Evolutionary conservation across 169 alveolate genomes (phyloP), one percentile per base, ranked within the genome.

Genomic region (Babesia bovis): DNA sequence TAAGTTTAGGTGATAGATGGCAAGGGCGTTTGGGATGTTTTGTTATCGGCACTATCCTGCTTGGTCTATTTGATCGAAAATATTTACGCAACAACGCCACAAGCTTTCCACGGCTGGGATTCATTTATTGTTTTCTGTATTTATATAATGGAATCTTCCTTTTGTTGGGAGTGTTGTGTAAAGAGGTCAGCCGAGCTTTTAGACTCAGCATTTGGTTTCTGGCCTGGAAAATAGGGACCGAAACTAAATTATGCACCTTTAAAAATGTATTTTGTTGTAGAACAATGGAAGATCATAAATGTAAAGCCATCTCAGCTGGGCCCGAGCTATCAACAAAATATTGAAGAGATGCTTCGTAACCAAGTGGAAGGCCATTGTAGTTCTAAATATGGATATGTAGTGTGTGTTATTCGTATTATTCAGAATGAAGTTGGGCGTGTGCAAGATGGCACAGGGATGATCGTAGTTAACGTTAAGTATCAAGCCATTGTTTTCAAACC

Each of bases 401-500:
- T 93, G 19, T 93, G 97, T 66, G 97, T 93, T 9, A 90, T 93
- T 44, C 91, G 95, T 21, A 90, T 93, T n/a, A 84, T 93, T 28
- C 94, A 91, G 49, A 78, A 85, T 56, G 94, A 93, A 35, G 91
- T 94, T 26, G 97, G 97, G 12, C 67, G 97, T n/a, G 94, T 94
- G 21, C 97, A 94, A 71, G 97, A 94, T 52, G 95, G 97, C 23
- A 94, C 97, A 1, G 97, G 96, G 7, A 85, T 94, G 91, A 92
- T 94, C 50, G 94, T 94, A 19, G 97, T 94, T 42, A 91, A 90
- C 50, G 96, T 91, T 26, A 91, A 93, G 68, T 94, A 94, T 73
- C 96, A 93, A 59, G 97, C 97, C 33, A 93, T 94, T 35, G 97
- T 91, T 21, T 94, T 91, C 71, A 90, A 92, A 63, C 97, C 97